phyloP scores from a whole-genome alignment of 306 rosid species.

The Begonia loranthoides region DNA sequence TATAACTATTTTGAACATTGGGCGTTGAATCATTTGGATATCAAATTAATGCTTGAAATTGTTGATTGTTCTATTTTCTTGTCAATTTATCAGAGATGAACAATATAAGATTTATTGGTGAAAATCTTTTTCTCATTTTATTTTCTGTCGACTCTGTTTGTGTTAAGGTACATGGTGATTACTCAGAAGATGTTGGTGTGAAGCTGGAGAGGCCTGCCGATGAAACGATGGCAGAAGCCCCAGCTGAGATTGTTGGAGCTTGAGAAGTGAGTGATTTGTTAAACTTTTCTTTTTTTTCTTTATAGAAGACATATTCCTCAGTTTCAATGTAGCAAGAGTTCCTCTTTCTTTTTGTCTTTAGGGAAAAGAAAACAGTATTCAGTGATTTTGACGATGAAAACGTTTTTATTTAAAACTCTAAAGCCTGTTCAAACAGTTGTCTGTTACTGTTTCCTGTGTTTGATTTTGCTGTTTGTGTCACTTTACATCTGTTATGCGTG shows the following conservation, averaged over 20 bases:
- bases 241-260: not conserved
- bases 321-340: not conserved
- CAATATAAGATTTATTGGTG: too few relatives aligned
- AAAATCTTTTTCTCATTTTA: too few relatives aligned
- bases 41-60: too few relatives aligned
- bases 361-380: not conserved
- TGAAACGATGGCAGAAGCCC: constrained; percentile 1
- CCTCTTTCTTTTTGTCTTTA: not conserved
- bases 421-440: too few relatives aligned
- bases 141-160: not conserved
- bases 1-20: too few relatives aligned
- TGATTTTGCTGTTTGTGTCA: too few relatives aligned
- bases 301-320: not conserved
- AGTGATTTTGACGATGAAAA: not conserved
- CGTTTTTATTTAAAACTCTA: not conserved
- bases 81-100: too few relatives aligned
- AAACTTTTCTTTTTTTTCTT: not conserved
- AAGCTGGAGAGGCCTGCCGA: not conserved
- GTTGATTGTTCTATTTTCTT: too few relatives aligned
- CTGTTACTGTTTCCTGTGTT: too few relatives aligned
- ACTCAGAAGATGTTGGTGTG: not conserved
- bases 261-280: not conserved
- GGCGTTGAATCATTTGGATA: too few relatives aligned
- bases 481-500: too few relatives aligned
- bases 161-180: not conserved